phyloP scores from a whole-genome alignment of 2,329 filamentous ascomycete species.

The Colletotrichum sp. region DNA sequence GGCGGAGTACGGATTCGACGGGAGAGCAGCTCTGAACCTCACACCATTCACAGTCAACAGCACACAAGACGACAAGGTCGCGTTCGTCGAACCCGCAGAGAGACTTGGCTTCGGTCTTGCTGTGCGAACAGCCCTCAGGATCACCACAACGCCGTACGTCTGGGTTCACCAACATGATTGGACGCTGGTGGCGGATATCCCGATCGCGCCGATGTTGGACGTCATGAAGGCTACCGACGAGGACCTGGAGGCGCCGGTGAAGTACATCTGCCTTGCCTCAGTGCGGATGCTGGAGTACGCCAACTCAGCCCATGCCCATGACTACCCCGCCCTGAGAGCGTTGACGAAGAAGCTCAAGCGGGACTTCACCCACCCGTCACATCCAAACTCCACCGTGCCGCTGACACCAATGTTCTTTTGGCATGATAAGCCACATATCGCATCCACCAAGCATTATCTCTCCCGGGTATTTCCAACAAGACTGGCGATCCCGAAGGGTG shows the following conservation, averaged over 20 bases:
- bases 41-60: constrained; percentile 34
- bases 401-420: constrained; percentile 63
- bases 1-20: constrained; percentile 53
- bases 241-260: constrained; percentile 40
- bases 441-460: constrained; percentile 53
- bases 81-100: constrained; percentile 51
- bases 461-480: constrained; percentile 52
- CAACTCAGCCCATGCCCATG: constrained; percentile 46
- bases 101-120: constrained; percentile 59
- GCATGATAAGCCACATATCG: constrained; percentile 63
- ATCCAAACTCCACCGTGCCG: constrained; percentile 35
- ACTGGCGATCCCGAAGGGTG: constrained; percentile 53
- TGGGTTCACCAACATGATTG: constrained; percentile 66
- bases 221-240: constrained; percentile 46
- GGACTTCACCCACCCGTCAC: constrained; percentile 33
- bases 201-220: constrained; percentile 45
- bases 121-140: constrained; percentile 55
- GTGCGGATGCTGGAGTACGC: constrained; percentile 58
- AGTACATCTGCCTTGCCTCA: constrained; percentile 59
- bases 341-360: constrained; percentile 47
- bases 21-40: not conserved
- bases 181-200: constrained; percentile 50
- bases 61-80: constrained; percentile 40
- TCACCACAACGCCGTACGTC: constrained; percentile 53
- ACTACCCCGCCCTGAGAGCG: constrained; percentile 43